phyloP scores from a whole-genome alignment of 768 basidiomycete species.

The Lentinula aciculospora region DNA sequence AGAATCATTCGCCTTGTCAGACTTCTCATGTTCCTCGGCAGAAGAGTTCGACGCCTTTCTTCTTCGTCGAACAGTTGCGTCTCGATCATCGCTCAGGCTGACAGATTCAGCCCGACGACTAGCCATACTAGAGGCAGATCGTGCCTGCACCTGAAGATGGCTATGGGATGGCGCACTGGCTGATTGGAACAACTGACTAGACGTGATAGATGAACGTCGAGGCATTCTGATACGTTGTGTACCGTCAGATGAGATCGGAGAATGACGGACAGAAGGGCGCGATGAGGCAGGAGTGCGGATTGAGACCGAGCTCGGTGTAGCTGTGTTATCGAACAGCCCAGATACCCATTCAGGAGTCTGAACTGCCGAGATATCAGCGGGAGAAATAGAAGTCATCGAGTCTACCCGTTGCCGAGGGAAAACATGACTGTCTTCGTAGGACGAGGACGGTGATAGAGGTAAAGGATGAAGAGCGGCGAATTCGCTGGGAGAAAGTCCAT shows the following conservation, averaged over 20 bases:
- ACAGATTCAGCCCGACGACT: conserved; percentile 59
- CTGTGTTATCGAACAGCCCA: conserved; percentile 57
- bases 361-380: conserved; percentile 45
- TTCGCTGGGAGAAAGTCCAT: conserved; percentile 54
- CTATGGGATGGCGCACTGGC: conserved; percentile 62
- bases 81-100: conserved; percentile 47
- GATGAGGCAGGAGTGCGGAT: conserved; percentile 37
- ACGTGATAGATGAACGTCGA: conserved; percentile 40
- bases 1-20: conserved; percentile 35
- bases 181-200: conserved; percentile 58
- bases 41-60: conserved; percentile 30
- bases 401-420: conserved; percentile 36
- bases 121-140: conserved; percentile 43
- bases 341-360: conserved; percentile 61
- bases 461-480: conserved; percentile 59
- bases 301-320: conserved; percentile 17
- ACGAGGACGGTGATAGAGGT: conserved; percentile 53
- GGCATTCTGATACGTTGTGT: conserved; percentile 35
- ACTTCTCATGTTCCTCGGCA: conserved; percentile 28
- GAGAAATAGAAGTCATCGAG: conserved; percentile 56
- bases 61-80: conserved; percentile 68
- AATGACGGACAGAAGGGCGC: conserved; percentile 41
- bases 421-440: conserved; percentile 38
- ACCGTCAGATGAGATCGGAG: conserved; percentile 34
- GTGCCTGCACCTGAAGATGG: conserved; percentile 43